Percentiles rank a stretch among this genome's conserved stretches.
Evolutionary conservation across 108 stramenopile species (phyloP).

Genomic region (Nannochloropsis oceanica): DNA sequence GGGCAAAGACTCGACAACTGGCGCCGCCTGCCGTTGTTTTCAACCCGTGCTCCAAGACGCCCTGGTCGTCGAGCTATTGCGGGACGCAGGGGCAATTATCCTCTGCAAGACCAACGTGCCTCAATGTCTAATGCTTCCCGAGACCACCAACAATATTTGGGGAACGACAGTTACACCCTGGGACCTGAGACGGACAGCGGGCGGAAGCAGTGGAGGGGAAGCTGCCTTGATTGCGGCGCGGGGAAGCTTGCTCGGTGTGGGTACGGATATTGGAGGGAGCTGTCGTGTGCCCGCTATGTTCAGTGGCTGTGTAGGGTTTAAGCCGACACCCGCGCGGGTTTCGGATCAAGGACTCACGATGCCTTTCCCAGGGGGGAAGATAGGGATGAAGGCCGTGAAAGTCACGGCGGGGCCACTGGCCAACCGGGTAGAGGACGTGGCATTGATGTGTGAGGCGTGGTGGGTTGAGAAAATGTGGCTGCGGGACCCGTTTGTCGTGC

Average conservation of each 20-base stretch:
- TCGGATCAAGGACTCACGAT: neutral
- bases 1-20: slow-evolving; percentile 12
- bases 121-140: slow-evolving; percentile 37
- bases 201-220: slow-evolving; percentile 41
- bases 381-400: neutral
- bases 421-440: slow-evolving; percentile 27
- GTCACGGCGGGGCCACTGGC: slow-evolving; percentile 24
- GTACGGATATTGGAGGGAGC: slow-evolving; percentile 42
- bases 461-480: slow-evolving; percentile 15
- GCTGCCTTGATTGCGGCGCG: slow-evolving; percentile 28
- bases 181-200: slow-evolving; percentile 28
- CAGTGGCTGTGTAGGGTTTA: slow-evolving; percentile 36
- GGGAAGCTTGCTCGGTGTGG: slow-evolving; percentile 27
- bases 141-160: slow-evolving; percentile 33
- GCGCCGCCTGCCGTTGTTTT: neutral
- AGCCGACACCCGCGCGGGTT: slow-evolving; percentile 31
- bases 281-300: slow-evolving; percentile 36
- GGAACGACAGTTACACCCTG: slow-evolving; percentile 35
- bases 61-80: slow-evolving; percentile 30
- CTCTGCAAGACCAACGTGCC: slow-evolving; percentile 38
- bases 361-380: neutral
- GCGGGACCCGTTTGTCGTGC: neutral
- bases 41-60: slow-evolving; percentile 19
- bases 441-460: slow-evolving; percentile 24
- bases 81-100: slow-evolving; percentile 40